Percentiles rank a stretch among this genome's conserved stretches.
phyloP scores from a whole-genome alignment of 78 protist genomes.

The slime mould (Dictyostelium discoideum) region DNA sequence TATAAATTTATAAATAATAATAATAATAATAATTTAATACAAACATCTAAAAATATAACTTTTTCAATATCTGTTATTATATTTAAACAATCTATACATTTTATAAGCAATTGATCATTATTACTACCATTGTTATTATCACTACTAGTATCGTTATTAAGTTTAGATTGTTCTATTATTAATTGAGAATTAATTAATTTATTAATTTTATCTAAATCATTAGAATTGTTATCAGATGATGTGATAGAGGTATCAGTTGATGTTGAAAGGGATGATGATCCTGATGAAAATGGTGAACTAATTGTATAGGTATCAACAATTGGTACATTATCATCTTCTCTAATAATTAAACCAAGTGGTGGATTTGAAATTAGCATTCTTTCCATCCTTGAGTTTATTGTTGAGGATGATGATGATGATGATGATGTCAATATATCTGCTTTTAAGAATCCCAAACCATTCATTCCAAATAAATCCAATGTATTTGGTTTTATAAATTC shows the following conservation, averaged over 20 bases:
- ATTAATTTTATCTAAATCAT: neutral
- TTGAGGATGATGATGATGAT: neutral
- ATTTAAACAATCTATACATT: conserved; percentile 50
- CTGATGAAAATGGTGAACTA: neutral
- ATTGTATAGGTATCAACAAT: neutral
- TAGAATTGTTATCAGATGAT: neutral
- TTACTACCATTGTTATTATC: neutral
- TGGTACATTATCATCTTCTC: neutral
- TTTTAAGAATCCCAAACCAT: neutral
- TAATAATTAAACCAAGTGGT: neutral
- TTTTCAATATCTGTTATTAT: neutral
- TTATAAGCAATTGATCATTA: neutral
- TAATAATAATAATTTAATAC: neutral
- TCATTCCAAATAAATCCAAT: neutral
- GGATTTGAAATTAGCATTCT: neutral
- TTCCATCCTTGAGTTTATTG: neutral
- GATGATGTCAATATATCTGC: neutral
- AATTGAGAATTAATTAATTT: neutral
- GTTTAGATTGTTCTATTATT: neutral
- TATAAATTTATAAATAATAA: too few relatives aligned
- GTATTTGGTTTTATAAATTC: neutral
- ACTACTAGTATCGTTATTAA: neutral
- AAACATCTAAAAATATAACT: conserved; percentile 54
- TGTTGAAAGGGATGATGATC: neutral
- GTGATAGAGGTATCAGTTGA: neutral